Percentiles rank a stretch among this genome's conserved stretches.
These are phyloP conservation scores for Pleurotus salmoneostramineus DNA, from an alignment of 768 basidiomycete species.

Conservation along the genomic window DNA sequence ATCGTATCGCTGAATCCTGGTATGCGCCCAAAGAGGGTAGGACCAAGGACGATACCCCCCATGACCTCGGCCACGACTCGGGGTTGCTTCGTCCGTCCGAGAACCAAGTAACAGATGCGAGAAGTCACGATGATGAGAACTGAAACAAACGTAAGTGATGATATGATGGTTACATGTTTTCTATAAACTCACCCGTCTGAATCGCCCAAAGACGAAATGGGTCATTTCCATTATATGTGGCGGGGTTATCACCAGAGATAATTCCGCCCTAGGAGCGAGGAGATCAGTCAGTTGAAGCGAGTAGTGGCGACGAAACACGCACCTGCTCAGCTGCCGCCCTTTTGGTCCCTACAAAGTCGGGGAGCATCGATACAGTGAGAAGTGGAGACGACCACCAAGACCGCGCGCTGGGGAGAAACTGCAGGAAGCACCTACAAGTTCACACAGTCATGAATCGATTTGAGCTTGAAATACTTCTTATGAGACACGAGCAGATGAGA, in stretches of 20 bases:
- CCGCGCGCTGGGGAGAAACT: too few relatives aligned
- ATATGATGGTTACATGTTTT: not conserved
- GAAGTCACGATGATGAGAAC: not conserved
- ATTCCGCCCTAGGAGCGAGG: not conserved
- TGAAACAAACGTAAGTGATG: not conserved
- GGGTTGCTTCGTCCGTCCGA: not conserved
- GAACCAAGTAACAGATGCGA: not conserved
- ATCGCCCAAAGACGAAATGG: not conserved
- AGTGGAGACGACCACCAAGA: too few relatives aligned
- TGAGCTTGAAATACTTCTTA: too few relatives aligned
- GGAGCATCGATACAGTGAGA: too few relatives aligned
- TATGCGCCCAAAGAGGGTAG: conserved; percentile 36
- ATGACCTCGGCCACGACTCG: conserved; percentile 1
- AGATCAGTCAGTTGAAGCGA: not conserved
- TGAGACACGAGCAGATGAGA: too few relatives aligned
- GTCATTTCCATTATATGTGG: not conserved
- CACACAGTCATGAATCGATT: too few relatives aligned
- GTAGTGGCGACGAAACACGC: not conserved
- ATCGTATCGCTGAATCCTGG: conserved; percentile 43
- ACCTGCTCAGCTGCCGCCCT: not conserved
- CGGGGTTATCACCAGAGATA: not conserved
- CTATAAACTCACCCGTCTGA: not conserved
- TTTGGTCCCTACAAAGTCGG: not conserved
- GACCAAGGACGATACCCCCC: conserved; percentile 1
- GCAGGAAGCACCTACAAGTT: too few relatives aligned